These are phyloP conservation scores for Echinochloa phyllopogon DNA, from an alignment of 176 grass and related monocot species.

Conservation along the genomic window DNA sequence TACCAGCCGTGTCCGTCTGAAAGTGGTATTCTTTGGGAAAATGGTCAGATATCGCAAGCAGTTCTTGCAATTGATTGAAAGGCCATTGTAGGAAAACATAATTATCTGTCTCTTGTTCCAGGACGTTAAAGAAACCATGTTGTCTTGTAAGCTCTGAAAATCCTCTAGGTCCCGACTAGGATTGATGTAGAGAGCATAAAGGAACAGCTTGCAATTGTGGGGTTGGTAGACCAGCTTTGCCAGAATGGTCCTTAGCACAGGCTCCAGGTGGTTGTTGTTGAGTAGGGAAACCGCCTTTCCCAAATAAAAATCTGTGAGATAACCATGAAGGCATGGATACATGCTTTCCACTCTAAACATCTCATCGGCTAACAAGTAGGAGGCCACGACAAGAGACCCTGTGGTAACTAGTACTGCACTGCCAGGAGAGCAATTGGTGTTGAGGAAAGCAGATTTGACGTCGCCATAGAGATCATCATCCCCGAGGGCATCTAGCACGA, in stretches of 20 bases:
- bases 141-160: not conserved
- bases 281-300: not conserved
- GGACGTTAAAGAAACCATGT: too few species aligned
- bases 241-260: not conserved
- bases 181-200: not conserved
- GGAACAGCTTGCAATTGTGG: not conserved
- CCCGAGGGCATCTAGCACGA: too few species aligned
- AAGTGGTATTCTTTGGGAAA: not conserved
- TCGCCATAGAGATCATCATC: too few species aligned
- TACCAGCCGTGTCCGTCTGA: not conserved
- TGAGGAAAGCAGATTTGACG: not conserved
- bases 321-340: not conserved
- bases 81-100: not conserved
- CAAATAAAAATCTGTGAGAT: not conserved
- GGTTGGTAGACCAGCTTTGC: not conserved
- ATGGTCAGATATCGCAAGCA: slow-evolving; percentile 21
- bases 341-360: not conserved
- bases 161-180: not conserved
- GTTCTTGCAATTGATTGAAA: not conserved
- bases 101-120: too few species aligned
- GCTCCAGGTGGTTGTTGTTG: not conserved
- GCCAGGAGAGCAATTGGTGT: not conserved
- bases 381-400: not conserved
- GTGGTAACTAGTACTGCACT: not conserved
- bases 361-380: not conserved